A percentile compares a stretch with the other conserved stretches of the same genome.
Evolutionary conservation across 2,329 filamentous ascomycete genomes (phyloP).

Genomic region (Fusarium musae): DNA sequence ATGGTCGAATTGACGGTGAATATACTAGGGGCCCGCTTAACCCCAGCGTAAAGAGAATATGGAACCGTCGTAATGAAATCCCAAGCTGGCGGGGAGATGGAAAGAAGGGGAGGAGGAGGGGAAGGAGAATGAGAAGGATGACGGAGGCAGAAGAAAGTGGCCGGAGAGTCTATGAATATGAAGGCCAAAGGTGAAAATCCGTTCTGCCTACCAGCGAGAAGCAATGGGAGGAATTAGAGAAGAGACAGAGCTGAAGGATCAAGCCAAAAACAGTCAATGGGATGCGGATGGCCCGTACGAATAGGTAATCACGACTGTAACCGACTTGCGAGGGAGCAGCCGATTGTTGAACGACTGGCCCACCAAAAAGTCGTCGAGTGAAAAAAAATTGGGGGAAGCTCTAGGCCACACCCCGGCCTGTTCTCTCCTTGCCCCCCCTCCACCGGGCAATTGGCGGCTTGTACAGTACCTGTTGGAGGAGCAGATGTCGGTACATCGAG

Average conservation of each 20-base stretch:
- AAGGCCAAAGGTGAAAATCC: conserved; percentile 36
- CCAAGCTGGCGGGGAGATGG: conserved; percentile 40
- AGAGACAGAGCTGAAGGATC: conserved; percentile 35
- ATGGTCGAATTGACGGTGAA: conserved; percentile 38
- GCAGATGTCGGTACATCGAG: conserved; percentile 38
- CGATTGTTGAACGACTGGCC: conserved; percentile 52
- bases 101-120: conserved; percentile 21
- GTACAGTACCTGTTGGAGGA: conserved; percentile 22
- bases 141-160: conserved; percentile 43
- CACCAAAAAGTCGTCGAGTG: conserved; percentile 48
- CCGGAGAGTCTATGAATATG: conserved; percentile 40
- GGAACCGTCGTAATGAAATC: conserved; percentile 42
- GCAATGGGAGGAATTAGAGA: conserved; percentile 40
- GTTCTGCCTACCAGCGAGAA: conserved; percentile 45
- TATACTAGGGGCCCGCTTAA: conserved; percentile 43
- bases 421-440: conserved; percentile 29
- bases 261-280: conserved; percentile 20
- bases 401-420: conserved; percentile 35
- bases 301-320: conserved; percentile 46
- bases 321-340: conserved; percentile 42
- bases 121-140: conserved; percentile 27
- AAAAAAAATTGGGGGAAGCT: conserved; percentile 51
- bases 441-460: conserved; percentile 23
- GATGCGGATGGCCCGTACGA: conserved; percentile 38
- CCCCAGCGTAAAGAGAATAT: conserved; percentile 39